A percentile compares a stretch with the other conserved stretches of the same genome.
Evolutionary conservation across 2,329 filamentous ascomycete species (phyloP).

Genomic region (Catunica adiposa): DNA sequence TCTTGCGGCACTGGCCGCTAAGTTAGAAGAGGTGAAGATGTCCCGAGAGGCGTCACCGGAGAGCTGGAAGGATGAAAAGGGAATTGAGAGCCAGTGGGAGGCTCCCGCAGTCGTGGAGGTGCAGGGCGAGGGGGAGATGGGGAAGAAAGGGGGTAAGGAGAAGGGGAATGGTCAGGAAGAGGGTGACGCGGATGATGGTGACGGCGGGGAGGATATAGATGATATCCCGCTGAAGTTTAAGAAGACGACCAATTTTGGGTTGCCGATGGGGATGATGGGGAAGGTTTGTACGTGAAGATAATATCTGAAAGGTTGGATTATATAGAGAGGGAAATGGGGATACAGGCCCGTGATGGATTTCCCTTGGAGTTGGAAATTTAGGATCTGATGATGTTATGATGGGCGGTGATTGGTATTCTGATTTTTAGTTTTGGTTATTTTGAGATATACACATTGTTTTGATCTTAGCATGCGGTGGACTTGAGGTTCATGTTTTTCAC

Average conservation of each 20-base stretch:
- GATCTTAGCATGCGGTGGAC: too few relatives aligned
- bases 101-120: not conserved
- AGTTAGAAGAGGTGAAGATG: constrained; percentile 33
- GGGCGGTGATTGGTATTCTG: not conserved
- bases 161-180: not conserved
- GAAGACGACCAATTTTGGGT: constrained; percentile 30
- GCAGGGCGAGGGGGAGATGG: not conserved
- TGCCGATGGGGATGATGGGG: constrained; percentile 10
- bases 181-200: constrained; percentile 9
- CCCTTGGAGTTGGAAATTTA: too few relatives aligned
- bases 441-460: too few relatives aligned
- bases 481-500: too few relatives aligned
- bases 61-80: constrained; percentile 3
- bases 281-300: not conserved
- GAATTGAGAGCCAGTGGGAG: not conserved
- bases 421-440: too few relatives aligned
- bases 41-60: constrained; percentile 23
- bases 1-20: constrained; percentile 32
- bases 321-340: not conserved
- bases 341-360: not conserved
- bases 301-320: not conserved
- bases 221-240: constrained; percentile 32
- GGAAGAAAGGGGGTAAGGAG: not conserved
- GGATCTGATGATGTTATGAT: not conserved
- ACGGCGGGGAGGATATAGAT: constrained; percentile 21